phyloP scores from a whole-genome alignment of 1,284 basidiomycete species.

The Porogramme epimiltina region DNA sequence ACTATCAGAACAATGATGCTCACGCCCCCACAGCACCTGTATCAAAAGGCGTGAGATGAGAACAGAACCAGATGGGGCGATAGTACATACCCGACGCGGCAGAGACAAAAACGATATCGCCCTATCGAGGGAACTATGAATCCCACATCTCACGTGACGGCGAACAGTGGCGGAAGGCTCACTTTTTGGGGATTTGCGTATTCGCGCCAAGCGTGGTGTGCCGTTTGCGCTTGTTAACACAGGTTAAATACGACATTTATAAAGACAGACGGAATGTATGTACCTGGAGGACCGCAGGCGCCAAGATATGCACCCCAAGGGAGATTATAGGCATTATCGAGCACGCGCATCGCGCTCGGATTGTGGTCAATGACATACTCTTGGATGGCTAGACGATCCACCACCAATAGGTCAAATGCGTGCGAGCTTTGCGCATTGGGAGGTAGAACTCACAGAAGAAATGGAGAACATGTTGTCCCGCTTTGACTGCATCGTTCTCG shows the following conservation, averaged over 20 bases:
- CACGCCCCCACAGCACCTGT: slow-evolving; percentile 23
- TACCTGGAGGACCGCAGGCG: slow-evolving; percentile 36
- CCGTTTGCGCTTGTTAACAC: slow-evolving; percentile 29
- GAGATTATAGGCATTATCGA: slow-evolving; percentile 28
- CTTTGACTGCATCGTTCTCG: slow-evolving; percentile 38
- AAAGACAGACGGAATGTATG: neutral
- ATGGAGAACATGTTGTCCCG: slow-evolving; percentile 47
- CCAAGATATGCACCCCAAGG: slow-evolving; percentile 36
- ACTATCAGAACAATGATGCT: neutral
- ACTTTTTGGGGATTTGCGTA: slow-evolving; percentile 22
- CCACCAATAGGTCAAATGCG: neutral
- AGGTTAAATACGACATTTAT: slow-evolving; percentile 2
- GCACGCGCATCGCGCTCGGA: slow-evolving; percentile 7
- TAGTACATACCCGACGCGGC: slow-evolving; percentile 16
- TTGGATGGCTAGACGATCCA: slow-evolving; percentile 17
- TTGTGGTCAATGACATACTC: slow-evolving; percentile 22
- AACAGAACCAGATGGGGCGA: neutral
- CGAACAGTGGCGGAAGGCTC: slow-evolving; percentile 11
- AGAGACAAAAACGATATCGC: slow-evolving; percentile 27
- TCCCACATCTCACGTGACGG: neutral
- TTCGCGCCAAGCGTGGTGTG: slow-evolving; percentile 28
- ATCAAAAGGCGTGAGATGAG: too few relatives aligned
- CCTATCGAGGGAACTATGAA: slow-evolving; percentile 5
- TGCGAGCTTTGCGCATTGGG: neutral
- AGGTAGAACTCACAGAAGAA: slow-evolving; percentile 22